Evolutionary conservation across 768 basidiomycete genomes (phyloP).

Genomic region (Agaricus blazei): DNA sequence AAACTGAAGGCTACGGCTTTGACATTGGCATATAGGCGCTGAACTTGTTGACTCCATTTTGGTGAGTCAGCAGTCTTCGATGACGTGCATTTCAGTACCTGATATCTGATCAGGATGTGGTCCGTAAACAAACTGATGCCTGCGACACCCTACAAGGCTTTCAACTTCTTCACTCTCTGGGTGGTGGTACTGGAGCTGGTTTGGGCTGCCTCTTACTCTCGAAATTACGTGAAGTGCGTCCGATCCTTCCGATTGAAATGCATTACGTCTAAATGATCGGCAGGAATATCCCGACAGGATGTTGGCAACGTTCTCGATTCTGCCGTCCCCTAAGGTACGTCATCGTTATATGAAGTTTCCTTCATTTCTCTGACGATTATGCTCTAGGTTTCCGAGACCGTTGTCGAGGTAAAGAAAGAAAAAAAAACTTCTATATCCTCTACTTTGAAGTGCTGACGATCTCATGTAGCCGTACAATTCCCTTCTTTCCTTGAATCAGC

Average conservation of each 20-base stretch:
- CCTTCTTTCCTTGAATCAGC: constrained; percentile 79
- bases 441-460: constrained; percentile 39
- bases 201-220: constrained; percentile 75
- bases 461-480: constrained; percentile 79
- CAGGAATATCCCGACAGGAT: constrained; percentile 53
- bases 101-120: constrained; percentile 46
- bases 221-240: constrained; percentile 71
- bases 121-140: constrained; percentile 73
- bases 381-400: constrained; percentile 45
- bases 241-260: neutral
- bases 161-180: constrained; percentile 84
- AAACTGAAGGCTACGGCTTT: neutral
- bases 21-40: constrained; percentile 49
- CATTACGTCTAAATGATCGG: neutral
- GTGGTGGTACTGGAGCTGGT: constrained; percentile 88
- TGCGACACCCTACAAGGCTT: constrained; percentile 91
- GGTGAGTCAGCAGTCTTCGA: constrained; percentile 25
- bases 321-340: constrained; percentile 47
- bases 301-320: constrained; percentile 49
- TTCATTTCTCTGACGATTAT: neutral
- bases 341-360: neutral
- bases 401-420: constrained; percentile 60
- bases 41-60: constrained; percentile 86
- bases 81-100: neutral
- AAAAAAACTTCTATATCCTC: constrained; percentile 30